phyloP scores from a whole-genome alignment of 106 monocot genomes.

The Chionographis japonica region DNA sequence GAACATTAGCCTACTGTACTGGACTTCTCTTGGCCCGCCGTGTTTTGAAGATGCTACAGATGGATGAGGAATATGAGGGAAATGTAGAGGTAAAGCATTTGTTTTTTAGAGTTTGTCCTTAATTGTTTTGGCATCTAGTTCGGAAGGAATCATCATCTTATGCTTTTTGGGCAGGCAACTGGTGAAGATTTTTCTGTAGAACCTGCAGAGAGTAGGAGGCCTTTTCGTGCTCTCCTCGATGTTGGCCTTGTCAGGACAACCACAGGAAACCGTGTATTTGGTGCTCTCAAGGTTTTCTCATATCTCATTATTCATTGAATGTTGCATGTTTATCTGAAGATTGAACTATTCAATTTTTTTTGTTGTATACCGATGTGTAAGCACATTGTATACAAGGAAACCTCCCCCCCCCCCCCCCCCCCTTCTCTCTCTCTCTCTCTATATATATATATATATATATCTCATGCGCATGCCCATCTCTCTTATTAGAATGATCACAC shows the following conservation, averaged over 20 bases:
- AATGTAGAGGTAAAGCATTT: constrained; percentile 34
- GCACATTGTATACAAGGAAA: too few relatives aligned
- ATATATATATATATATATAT: too few relatives aligned
- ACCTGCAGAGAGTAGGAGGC: constrained; percentile 27
- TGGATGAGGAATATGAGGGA: constrained; percentile 44
- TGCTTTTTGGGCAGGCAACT: constrained; percentile 16
- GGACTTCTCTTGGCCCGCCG: constrained; percentile 42
- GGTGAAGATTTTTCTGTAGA: constrained; percentile 44
- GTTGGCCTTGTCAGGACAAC: constrained; percentile 45
- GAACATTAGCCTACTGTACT: constrained; percentile 35
- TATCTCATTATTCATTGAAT: neutral
- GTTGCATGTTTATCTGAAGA: neutral
- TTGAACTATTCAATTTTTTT: too few relatives aligned
- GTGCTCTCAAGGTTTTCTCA: constrained; percentile 36
- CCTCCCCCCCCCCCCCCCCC: too few relatives aligned
- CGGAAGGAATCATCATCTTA: neutral
- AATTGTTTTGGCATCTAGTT: neutral
- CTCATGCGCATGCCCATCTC: too few relatives aligned
- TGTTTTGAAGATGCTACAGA: constrained; percentile 34
- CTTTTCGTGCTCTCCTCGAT: constrained; percentile 44
- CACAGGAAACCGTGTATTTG: constrained; percentile 41
- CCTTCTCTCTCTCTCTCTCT: too few relatives aligned
- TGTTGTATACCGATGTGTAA: too few relatives aligned
- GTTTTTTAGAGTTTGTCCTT: neutral
- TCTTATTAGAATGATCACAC: too few relatives aligned